Base-by-base conservation (phyloP, 441 rosid genomes). In the Gossypium lobatum region DNA sequence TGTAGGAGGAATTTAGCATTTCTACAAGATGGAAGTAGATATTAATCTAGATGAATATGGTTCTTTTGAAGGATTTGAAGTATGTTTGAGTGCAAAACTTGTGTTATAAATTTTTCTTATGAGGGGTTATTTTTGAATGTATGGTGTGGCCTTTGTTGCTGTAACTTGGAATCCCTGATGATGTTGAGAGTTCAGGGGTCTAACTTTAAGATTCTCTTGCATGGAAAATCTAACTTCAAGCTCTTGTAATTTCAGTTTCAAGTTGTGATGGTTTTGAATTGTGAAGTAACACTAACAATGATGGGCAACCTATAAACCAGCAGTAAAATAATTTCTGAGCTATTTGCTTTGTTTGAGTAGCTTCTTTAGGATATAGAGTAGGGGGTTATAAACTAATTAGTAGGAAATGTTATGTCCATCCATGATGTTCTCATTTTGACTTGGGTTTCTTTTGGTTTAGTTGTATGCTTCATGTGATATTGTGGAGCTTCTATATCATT, bases 31-130 rank as follows among this genome's bases (percentile, higher is more conserved):
- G n/a, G 61, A 57, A 57, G 31, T 59, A 59, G 37, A 6, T 25
- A 13, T 25, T 25, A 59, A 13, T 59, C 64, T 4, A 59, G 64
- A 59, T 59, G 8, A 14, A 59, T 25, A 31, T 23, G 9, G 34
- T 59, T 25, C 17, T 59, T 59, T 59, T 59, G 37, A 59, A 59
- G 64, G 64, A 59, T 25, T 59, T 13, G 37, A 59, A 59, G 64
- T 59, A 28, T 59, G 37, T 13, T 59, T 13, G 64, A 25, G 17
- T 13, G 6, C 3, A 58, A 25, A 59, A 25, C 37, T 59, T 59
- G 34, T 23, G 37, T 25, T 25, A 25, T 6, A 23, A 59, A 59
- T 34, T 2, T 59, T 59, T 25, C 37, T 11, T 59, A 4, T 59
- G 37, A 59, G 8, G 3, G n/a, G 37, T 25, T 59, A 25, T 59